Conservation (phyloP, 768 basidiomycete genomes). For the Lactifluus pinguis region DNA sequence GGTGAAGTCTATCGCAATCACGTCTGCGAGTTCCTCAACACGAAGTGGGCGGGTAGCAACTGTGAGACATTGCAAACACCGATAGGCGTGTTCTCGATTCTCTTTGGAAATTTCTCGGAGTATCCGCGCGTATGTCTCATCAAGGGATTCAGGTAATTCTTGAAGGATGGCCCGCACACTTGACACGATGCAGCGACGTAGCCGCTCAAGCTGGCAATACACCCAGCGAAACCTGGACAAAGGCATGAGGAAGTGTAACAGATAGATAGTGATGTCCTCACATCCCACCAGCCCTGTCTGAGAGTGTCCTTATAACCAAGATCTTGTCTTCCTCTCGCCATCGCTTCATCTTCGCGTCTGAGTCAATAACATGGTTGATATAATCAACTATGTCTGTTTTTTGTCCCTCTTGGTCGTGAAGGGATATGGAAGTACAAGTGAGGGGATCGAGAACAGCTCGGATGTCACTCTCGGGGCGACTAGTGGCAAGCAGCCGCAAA, state of each 20-base stretch:
- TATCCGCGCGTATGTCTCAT: not conserved
- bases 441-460: not conserved
- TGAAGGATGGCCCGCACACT: not conserved
- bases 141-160: not conserved
- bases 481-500: not conserved
- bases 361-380: not conserved
- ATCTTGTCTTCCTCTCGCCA: not conserved
- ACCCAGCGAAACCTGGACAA: not conserved
- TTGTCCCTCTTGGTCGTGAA: not conserved
- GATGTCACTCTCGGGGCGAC: not conserved
- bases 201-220: too few relatives aligned
- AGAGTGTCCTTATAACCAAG: not conserved
- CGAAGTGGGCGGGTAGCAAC: not conserved
- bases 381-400: not conserved
- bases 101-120: not conserved
- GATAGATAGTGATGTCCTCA: not conserved
- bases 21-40: not conserved
- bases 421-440: not conserved
- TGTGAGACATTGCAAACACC: not conserved
- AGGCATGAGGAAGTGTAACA: not conserved
- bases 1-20: not conserved
- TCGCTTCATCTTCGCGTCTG: not conserved
- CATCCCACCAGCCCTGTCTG: not conserved
- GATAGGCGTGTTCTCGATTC: not conserved
- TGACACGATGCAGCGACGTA: not conserved